Percentiles rank a stretch among this genome's conserved stretches.
phyloP scores from a whole-genome alignment of 176 grass and related monocot genomes.

The Pontederia paniculata region DNA sequence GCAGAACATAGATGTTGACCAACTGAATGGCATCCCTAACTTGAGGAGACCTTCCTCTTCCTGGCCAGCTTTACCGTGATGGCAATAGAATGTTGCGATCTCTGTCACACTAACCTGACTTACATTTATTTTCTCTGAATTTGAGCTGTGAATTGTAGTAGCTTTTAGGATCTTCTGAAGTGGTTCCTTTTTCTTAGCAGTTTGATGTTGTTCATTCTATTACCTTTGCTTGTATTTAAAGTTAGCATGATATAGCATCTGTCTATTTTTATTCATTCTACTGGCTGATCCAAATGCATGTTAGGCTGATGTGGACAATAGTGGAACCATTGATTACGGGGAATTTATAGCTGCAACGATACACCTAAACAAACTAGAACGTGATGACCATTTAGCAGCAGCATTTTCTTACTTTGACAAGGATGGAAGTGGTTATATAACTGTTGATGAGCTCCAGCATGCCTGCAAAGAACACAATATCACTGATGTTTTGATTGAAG shows the following conservation, averaged over 20 bases:
- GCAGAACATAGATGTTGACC: too few species aligned
- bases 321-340: slow-evolving; percentile 58
- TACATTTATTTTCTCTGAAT: not conserved
- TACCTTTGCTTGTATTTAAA: not conserved
- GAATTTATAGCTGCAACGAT: slow-evolving; percentile 66
- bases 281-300: slow-evolving; percentile 1
- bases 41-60: too few species aligned
- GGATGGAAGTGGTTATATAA: slow-evolving; percentile 29
- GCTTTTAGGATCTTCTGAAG: not conserved
- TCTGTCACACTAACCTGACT: not conserved
- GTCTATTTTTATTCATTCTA: not conserved
- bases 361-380: slow-evolving; percentile 66
- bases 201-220: not conserved
- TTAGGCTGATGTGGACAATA: slow-evolving; percentile 46
- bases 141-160: not conserved
- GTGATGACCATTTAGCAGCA: slow-evolving; percentile 50
- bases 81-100: too few species aligned
- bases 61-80: too few species aligned
- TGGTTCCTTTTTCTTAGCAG: not conserved
- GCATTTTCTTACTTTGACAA: slow-evolving; percentile 44
- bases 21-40: too few species aligned
- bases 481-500: slow-evolving; percentile 43
- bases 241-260: not conserved
- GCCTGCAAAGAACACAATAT: slow-evolving; percentile 74
- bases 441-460: slow-evolving; percentile 67